Evolutionary conservation across 2,329 filamentous ascomycete species (phyloP).

Genomic region (Colletotrichum camelliae): DNA sequence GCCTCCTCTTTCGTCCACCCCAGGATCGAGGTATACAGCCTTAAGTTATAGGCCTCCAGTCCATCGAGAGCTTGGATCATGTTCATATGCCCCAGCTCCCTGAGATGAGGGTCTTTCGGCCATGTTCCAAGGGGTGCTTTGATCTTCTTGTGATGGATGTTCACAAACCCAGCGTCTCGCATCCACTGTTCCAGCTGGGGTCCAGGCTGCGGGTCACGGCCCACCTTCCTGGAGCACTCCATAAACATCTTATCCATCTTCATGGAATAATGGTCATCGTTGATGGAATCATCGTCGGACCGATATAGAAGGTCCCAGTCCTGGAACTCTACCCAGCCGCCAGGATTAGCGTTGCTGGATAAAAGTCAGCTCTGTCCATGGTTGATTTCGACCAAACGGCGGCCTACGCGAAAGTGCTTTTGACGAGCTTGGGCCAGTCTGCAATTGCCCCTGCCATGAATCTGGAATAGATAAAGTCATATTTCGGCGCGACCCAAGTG

Average conservation of each 20-base stretch:
- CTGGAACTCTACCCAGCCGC: conserved; percentile 34
- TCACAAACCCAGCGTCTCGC: conserved; percentile 41
- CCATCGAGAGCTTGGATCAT: conserved; percentile 21
- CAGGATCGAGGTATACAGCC: conserved; percentile 31
- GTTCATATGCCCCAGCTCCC: conserved; percentile 33
- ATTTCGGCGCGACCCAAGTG: conserved; percentile 41
- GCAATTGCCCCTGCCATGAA: background rate
- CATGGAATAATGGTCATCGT: background rate
- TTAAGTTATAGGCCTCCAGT: conserved; percentile 26
- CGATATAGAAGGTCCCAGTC: conserved; percentile 24
- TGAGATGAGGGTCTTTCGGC: conserved; percentile 34
- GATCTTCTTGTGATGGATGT: conserved; percentile 33
- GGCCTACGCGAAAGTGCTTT: background rate
- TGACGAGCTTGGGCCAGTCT: background rate
- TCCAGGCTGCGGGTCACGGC: conserved; percentile 35
- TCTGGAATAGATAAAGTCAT: conserved; percentile 34
- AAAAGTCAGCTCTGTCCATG: background rate
- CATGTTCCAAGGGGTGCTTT: conserved; percentile 40
- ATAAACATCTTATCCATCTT: conserved; percentile 22
- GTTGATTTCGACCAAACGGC: background rate
- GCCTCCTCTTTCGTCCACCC: conserved; percentile 32
- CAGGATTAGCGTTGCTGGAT: conserved; percentile 35
- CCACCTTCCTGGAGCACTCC: conserved; percentile 24
- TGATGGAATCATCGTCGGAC: conserved; percentile 27
- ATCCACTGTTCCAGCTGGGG: conserved; percentile 33